phyloP scores from a whole-genome alignment of 2,329 filamentous ascomycete species.

The Pleoardoris graminearum region DNA sequence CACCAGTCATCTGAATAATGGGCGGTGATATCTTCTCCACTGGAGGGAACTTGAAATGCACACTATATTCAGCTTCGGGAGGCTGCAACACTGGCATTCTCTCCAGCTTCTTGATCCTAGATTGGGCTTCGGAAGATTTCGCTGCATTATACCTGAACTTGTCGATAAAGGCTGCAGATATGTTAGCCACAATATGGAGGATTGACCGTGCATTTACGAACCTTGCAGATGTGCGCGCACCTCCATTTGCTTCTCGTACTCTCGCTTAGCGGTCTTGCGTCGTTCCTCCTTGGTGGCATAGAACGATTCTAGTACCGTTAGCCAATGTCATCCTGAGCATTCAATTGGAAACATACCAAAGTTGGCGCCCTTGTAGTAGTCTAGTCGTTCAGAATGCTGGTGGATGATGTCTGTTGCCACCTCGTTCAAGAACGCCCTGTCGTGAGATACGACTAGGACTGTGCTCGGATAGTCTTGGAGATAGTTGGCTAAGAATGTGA shows the following conservation, averaged over 20 bases:
- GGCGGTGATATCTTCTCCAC: conserved; percentile 97
- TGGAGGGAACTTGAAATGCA: conserved; percentile 96
- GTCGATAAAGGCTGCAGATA: conserved; percentile 78
- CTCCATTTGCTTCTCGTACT: conserved; percentile 98
- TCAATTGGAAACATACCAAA: conserved; percentile 58
- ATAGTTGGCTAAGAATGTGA: conserved; percentile 96
- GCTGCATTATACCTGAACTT: conserved; percentile 99
- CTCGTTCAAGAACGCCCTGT: conserved; percentile 98
- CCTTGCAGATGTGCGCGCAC: conserved; percentile 87
- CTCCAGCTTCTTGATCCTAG: conserved; percentile 98
- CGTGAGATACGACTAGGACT: conserved; percentile 95
- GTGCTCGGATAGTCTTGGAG: conserved; percentile 93
- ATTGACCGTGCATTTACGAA: conserved; percentile 25
- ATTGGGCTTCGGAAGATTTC: conserved; percentile 97
- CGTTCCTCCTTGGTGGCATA: conserved; percentile 97
- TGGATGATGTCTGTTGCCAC: conserved; percentile 99
- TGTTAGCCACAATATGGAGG: conserved; percentile 13
- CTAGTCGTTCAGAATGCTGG: conserved; percentile 93
- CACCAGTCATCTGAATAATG: conserved; percentile 95
- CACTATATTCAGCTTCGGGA: conserved; percentile 91
- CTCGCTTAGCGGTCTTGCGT: conserved; percentile 92
- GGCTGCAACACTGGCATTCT: conserved; percentile 90
- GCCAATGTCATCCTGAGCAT: background rate
- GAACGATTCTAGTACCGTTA: conserved; percentile 68
- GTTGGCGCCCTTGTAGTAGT: conserved; percentile 98